Percentiles rank a stretch among this genome's conserved stretches.
These are phyloP conservation scores for Penicillium thymicola DNA, from an alignment of 2,329 filamentous ascomycete species.

Conservation along the genomic window DNA sequence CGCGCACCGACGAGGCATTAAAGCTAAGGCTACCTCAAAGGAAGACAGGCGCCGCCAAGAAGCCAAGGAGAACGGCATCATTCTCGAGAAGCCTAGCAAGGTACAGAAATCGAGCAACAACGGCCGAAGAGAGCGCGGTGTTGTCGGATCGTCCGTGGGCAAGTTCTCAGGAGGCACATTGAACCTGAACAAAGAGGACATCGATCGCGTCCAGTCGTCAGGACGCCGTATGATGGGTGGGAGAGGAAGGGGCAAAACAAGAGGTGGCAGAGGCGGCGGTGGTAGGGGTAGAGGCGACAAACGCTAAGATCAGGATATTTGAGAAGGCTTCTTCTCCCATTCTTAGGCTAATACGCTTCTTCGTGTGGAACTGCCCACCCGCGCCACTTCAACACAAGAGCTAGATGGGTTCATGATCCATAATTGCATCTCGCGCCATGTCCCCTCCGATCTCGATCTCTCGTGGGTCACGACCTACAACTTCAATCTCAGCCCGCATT, in stretches of 20 bases:
- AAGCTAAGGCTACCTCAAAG: constrained; percentile 59
- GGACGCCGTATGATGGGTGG: constrained; percentile 13
- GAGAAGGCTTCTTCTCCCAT: neutral
- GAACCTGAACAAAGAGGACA: constrained; percentile 72
- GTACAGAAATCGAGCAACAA: constrained; percentile 28
- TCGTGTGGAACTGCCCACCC: neutral
- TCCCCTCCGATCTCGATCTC: neutral
- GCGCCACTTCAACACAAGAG: neutral
- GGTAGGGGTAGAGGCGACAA: constrained; percentile 14
- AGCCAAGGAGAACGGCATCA: constrained; percentile 84
- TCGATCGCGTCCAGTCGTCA: constrained; percentile 39
- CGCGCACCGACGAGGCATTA: constrained; percentile 80
- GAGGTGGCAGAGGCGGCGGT: constrained; percentile 16
- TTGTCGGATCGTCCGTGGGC: constrained; percentile 76
- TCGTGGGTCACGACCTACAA: constrained; percentile 44
- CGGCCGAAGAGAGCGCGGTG: constrained; percentile 55
- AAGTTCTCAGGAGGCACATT: constrained; percentile 76
- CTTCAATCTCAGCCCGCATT: constrained; percentile 61
- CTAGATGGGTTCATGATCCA: neutral
- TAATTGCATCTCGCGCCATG: neutral
- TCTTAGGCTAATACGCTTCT: neutral
- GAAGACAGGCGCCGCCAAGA: constrained; percentile 72
- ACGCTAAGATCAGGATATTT: neutral
- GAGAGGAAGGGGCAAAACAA: constrained; percentile 24
- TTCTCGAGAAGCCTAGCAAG: constrained; percentile 64